Conservation (phyloP, 768 basidiomycete genomes). For the Trametopsis cervina region DNA sequence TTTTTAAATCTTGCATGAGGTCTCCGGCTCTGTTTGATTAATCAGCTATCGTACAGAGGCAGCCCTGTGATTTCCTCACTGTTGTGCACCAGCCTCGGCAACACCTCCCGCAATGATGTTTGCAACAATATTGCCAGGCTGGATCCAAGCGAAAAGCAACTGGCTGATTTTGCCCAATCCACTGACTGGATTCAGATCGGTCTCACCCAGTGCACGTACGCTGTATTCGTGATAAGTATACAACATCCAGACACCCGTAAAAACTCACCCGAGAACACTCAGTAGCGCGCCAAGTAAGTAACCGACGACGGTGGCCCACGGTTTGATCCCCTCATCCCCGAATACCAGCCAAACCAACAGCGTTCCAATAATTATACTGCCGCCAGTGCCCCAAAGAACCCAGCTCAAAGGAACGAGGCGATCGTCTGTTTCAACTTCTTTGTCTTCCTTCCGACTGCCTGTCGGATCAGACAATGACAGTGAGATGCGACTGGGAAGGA, state of each 20-base stretch:
- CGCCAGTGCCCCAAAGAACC: conserved; percentile 63
- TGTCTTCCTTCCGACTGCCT: conserved; percentile 33
- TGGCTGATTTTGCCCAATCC: conserved; percentile 95
- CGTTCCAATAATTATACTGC: conserved; percentile 63
- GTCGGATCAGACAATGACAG: conserved; percentile 6
- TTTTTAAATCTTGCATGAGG: conserved; percentile 98
- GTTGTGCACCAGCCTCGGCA: conserved; percentile 92
- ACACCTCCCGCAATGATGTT: conserved; percentile 97
- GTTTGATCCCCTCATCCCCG: conserved; percentile 85
- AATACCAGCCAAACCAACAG: conserved; percentile 84
- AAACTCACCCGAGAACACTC: conserved; percentile 76
- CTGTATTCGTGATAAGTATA: conserved; percentile 31
- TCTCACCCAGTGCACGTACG: conserved; percentile 92
- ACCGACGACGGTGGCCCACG: conserved; percentile 89
- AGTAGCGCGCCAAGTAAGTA: conserved; percentile 78
- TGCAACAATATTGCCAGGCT: conserved; percentile 93
- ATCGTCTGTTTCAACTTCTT: conserved; percentile 72
- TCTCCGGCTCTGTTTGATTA: conserved; percentile 72
- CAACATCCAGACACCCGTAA: not conserved
- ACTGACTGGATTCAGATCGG: conserved; percentile 88
- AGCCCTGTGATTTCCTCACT: conserved; percentile 39
- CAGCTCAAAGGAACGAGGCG: conserved; percentile 75
- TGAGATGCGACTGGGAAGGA: conserved; percentile 4
- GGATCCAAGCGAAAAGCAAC: conserved; percentile 88
- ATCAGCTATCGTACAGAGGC: not conserved